Evolutionary conservation across 2,329 filamentous ascomycete genomes (phyloP), one percentile per base, ranked within the genome.

Genomic region (Fusarium sp.): DNA sequence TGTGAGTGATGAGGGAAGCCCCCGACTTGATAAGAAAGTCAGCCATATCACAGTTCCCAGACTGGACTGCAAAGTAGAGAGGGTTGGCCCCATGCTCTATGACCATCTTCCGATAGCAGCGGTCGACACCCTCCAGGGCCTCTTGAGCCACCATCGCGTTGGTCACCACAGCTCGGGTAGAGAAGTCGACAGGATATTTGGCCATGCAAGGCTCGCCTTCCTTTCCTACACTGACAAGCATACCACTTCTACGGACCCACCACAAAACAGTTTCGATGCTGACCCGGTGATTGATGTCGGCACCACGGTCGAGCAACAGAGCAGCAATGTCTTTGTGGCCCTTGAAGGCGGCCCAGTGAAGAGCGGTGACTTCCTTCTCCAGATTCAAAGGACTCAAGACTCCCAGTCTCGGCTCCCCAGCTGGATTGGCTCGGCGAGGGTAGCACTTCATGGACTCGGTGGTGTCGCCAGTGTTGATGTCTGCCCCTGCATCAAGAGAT

Each of bases 51-150:
- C 24, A 15, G 2, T 39, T 2, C 10, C 64, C 47, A 7, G 26
- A 19, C 11, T 43, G 3, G 1, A 62, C n/a, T 21, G 62, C 64
- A 21, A 67, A 67, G 24, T 62, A 67, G 8, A 62, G 47, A n/a
- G 57, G 14, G 9, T 40, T 67, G 15, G 62, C 64, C 17, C 62
- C 62, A 3, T 46, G 6, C 13, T 62, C 52, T 6, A 67, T 4
- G 2, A 14, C 19, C 17, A 7, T 4, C 2, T 5, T 3, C 5
- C 31, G 6, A 33, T 21, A 24, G 7, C 15, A 1, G 21, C 8
- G 5, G 4, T 50, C 6, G 8, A 65, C 17, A 10, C 26, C 47
- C 3, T 22, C 4, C 7, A 63, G 5, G 15, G 10, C 7, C 2
- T 17, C 4, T 3, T 15, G 6, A 7, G 19, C 14, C 7, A 8